Base-by-base conservation (phyloP, 768 basidiomycete species). In the Mycena vulgaris region DNA sequence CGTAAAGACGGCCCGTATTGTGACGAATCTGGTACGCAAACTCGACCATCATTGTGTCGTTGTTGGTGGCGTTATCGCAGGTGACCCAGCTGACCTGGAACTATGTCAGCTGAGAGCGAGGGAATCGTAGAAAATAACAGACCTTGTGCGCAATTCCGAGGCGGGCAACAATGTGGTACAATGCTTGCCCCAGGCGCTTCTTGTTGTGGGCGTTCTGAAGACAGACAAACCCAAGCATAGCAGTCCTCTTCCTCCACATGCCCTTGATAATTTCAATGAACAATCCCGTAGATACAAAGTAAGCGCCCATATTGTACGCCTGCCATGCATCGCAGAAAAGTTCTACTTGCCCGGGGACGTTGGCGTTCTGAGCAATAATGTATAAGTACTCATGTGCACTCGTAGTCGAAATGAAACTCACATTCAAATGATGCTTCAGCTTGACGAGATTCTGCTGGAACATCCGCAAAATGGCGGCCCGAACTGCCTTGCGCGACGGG, bases 141-240 rank as follows among this genome's bases (percentile, higher is more conserved):
- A 81, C 83, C 72, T 82, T 81, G 39, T 80, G 69, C 14, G 30
- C 19, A 42, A 83, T 79, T 0, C 75, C 75, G 2, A 82, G 42
- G 1, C 75, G 73, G 2, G 71, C 13, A 0, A 75, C 63, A 30
- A 86, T 74, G 66, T 80, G 80, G 74, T 76, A 86, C 0, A 87
- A 71, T 0, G 81, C 83, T 33, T 81, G 80, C 0, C 83, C 81
- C 0, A 86, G 75, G 0, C 70, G 74, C n/a, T 61, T 25, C 0
- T 84, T 84, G 62, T 79, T 77, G 60, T 87, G 85, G 0, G 80
- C 71, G 27, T 51, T 51, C 27, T 51, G 49, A 5, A 51, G 17
- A 25, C 16, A 23, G 5, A 42, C 42, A 42, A 42, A 42, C 9
- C 42, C 42, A 5, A 42, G 21, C 5, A 42, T 17, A 14, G 21